phyloP scores from a whole-genome alignment of 306 rosid genomes.

The Acacia acuminata region DNA sequence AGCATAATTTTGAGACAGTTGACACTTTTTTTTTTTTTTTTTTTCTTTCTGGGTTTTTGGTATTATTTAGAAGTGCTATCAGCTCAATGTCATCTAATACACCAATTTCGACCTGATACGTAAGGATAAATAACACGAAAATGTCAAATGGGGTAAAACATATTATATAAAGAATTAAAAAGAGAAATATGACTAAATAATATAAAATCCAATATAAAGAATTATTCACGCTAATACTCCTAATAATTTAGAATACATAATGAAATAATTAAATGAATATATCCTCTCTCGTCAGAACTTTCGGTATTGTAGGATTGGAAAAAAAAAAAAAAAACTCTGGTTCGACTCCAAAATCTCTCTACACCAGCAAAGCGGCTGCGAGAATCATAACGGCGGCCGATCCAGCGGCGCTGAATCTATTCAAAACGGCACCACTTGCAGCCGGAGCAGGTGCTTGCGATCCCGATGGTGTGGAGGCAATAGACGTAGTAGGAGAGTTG shows the following conservation, averaged over 20 bases:
- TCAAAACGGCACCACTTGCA: not conserved
- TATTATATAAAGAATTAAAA: not conserved
- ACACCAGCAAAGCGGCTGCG: not conserved
- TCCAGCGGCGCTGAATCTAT: not conserved
- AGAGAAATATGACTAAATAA: not conserved
- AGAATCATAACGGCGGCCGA: not conserved
- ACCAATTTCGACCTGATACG: too few species aligned
- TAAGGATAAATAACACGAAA: not conserved
- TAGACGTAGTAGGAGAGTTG: conserved; percentile 31
- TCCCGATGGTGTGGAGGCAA: conserved; percentile 16
- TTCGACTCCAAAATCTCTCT: not conserved
- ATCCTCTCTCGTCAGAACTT: too few species aligned
- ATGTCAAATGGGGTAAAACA: not conserved
- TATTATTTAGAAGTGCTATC: too few species aligned
- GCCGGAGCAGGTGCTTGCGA: conserved; percentile 28
- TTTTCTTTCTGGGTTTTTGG: too few species aligned
- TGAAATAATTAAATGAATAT: not conserved
- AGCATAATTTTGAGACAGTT: too few species aligned
- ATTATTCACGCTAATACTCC: not conserved
- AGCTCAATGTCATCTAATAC: too few species aligned
- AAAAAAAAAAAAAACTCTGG: too few species aligned
- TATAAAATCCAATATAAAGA: not conserved
- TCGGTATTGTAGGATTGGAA: too few species aligned
- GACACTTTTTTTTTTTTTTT: too few species aligned
- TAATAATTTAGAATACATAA: not conserved